Conservation (phyloP, 1,284 basidiomycete genomes). For the Pseudozyma thailandica region DNA sequence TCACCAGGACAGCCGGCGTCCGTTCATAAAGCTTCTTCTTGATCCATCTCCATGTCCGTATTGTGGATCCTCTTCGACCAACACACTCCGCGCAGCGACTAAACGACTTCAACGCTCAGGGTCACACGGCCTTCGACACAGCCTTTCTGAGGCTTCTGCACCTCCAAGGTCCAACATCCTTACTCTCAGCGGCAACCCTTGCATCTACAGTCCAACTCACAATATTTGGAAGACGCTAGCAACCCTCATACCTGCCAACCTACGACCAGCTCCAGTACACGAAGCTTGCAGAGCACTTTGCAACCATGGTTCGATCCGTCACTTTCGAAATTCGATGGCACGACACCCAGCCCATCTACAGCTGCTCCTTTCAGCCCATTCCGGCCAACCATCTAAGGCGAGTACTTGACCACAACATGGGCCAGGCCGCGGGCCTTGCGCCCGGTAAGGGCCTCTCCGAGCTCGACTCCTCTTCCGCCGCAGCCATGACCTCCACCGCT, state of each 20-base stretch:
- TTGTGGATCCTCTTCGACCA: background rate
- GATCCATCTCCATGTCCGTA: background rate
- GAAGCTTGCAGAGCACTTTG: too few relatives aligned
- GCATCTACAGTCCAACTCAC: background rate
- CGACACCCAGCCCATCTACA: constrained; percentile 67
- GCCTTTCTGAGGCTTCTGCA: too few relatives aligned
- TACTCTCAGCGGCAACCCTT: too few relatives aligned
- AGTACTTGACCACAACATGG: constrained; percentile 65
- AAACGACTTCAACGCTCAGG: too few relatives aligned
- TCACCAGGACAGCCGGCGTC: too few relatives aligned
- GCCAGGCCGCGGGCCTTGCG: constrained; percentile 62
- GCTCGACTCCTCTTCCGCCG: constrained; percentile 14
- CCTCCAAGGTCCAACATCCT: too few relatives aligned
- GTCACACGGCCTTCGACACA: too few relatives aligned
- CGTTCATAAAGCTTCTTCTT: background rate
- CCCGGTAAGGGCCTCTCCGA: constrained; percentile 56
- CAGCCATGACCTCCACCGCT: constrained; percentile 13
- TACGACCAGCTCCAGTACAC: too few relatives aligned
- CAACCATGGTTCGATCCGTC: constrained; percentile 64
- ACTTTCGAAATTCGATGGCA: constrained; percentile 68
- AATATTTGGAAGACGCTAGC: background rate
- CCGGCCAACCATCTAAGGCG: constrained; percentile 52
- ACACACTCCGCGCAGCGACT: background rate
- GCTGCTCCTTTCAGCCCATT: constrained; percentile 65
- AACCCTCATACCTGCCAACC: background rate